Percentiles rank a stretch among this genome's conserved stretches.
phyloP scores from a whole-genome alignment of 2,329 filamentous ascomycete species.

The Purpureocillium takamizusanense region DNA sequence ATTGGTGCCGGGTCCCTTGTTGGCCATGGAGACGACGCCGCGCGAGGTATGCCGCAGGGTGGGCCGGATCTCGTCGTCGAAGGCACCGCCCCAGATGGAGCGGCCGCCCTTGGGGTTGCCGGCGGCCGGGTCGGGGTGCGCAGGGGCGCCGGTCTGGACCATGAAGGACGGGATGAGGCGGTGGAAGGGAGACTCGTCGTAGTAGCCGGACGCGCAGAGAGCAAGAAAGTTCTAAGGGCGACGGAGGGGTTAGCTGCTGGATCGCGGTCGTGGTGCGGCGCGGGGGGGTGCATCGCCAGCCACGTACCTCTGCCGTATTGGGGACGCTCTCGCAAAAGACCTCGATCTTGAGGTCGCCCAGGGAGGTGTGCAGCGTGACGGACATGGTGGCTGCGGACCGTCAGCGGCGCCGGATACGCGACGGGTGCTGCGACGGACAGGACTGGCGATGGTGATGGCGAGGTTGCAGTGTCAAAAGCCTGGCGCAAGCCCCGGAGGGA shows the following conservation, averaged over 20 bases:
- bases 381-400: conserved; percentile 38
- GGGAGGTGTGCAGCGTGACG: conserved; percentile 73
- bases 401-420: not conserved
- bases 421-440: not conserved
- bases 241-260: not conserved
- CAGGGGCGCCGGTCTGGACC: conserved; percentile 63
- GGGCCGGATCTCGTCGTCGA: conserved; percentile 74
- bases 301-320: conserved; percentile 71
- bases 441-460: not conserved
- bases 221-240: conserved; percentile 69
- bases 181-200: conserved; percentile 68
- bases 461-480: too few relatives aligned
- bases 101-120: conserved; percentile 58
- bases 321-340: conserved; percentile 93
- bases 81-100: conserved; percentile 65
- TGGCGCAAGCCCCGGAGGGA: too few relatives aligned
- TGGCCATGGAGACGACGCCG: conserved; percentile 70
- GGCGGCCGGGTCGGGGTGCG: conserved; percentile 31
- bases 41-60: conserved; percentile 58
- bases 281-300: not conserved
- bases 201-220: conserved; percentile 72
- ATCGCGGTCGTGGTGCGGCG: not conserved
- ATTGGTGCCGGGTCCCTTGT: conserved; percentile 65
- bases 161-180: conserved; percentile 76
- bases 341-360: conserved; percentile 89